These are phyloP conservation scores for Fraxinus latifolia DNA, from an alignment of 305 asterid species.

Conservation along the genomic window DNA sequence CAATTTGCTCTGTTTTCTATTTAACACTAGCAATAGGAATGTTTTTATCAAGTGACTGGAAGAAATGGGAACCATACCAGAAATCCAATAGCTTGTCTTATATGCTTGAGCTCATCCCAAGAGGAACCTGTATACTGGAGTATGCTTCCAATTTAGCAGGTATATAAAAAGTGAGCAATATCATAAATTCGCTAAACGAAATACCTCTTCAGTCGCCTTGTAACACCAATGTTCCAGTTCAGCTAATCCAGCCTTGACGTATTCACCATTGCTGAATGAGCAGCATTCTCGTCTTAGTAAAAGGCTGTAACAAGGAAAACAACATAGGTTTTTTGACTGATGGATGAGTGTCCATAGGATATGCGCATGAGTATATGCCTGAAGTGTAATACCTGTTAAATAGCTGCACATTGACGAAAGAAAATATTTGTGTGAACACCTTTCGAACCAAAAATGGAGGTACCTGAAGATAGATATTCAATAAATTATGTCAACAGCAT, in stretches of 20 bases:
- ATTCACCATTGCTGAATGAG: conserved; percentile 96
- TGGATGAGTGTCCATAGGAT: conserved; percentile 15
- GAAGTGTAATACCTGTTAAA: conserved; percentile 64
- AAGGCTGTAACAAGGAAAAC: conserved; percentile 53
- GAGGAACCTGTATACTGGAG: conserved; percentile 93
- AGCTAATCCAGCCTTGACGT: conserved; percentile 93
- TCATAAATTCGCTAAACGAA: conserved; percentile 9
- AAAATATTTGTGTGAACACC: conserved; percentile 84
- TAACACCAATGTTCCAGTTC: conserved; percentile 97
- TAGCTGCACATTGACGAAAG: conserved; percentile 91
- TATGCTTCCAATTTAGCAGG: conserved; percentile 24
- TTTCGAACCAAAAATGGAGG: conserved; percentile 89
- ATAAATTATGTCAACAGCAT: conserved; percentile 9
- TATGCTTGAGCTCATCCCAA: conserved; percentile 98
- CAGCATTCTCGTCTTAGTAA: conserved; percentile 96
- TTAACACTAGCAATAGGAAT: conserved; percentile 5
- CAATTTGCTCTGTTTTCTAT: neutral
- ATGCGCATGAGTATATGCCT: conserved; percentile 8
- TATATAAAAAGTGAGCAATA: conserved; percentile 10
- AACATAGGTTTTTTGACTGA: conserved; percentile 16
- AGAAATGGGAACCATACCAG: conserved; percentile 55
- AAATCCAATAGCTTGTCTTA: conserved; percentile 93
- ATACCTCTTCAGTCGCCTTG: conserved; percentile 92
- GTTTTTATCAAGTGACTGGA: conserved; percentile 15
- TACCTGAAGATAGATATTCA: conserved; percentile 52